A percentile compares a stretch with the other conserved stretches of the same genome.
Conservation (phyloP, 306 rosid species). For the Vicia faba region DNA sequence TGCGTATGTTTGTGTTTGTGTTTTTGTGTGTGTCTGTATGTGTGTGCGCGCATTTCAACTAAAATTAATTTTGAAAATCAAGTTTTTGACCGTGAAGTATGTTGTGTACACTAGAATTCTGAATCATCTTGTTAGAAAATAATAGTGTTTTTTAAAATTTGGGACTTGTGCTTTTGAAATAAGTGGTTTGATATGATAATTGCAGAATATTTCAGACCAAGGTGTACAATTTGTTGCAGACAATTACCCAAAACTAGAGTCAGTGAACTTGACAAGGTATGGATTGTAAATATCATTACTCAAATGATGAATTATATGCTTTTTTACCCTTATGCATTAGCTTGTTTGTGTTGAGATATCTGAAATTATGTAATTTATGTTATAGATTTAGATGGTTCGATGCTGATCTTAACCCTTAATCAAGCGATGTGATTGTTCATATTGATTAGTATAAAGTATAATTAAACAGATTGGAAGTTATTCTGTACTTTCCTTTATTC, state of each 20-base stretch:
- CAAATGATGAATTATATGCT: constrained; percentile 10
- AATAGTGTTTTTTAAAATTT: not conserved
- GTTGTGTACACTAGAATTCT: not conserved
- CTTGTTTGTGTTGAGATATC: not conserved
- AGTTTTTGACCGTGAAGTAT: not conserved
- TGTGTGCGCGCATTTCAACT: not conserved
- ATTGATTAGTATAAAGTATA: no score
- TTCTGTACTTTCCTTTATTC: no score
- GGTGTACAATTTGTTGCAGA: constrained; percentile 65
- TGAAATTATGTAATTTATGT: no score
- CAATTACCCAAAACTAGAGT: constrained; percentile 57
- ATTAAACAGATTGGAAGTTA: no score
- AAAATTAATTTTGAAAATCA: not conserved
- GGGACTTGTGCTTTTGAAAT: constrained; percentile 24
- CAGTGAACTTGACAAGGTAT: constrained; percentile 74
- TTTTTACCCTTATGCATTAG: not conserved
- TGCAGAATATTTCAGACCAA: constrained; percentile 66
- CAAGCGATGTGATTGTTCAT: no score
- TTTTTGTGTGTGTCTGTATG: no score
- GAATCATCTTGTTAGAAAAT: constrained; percentile 6
- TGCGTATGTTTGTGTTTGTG: no score
- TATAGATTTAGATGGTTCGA: no score
- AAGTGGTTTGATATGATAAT: constrained; percentile 40
- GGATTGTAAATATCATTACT: not conserved
- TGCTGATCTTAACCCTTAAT: no score